These are phyloP conservation scores for Amoebophrya sp. DNA, from an alignment of 169 alveolate genomes.

Conservation along the genomic window DNA sequence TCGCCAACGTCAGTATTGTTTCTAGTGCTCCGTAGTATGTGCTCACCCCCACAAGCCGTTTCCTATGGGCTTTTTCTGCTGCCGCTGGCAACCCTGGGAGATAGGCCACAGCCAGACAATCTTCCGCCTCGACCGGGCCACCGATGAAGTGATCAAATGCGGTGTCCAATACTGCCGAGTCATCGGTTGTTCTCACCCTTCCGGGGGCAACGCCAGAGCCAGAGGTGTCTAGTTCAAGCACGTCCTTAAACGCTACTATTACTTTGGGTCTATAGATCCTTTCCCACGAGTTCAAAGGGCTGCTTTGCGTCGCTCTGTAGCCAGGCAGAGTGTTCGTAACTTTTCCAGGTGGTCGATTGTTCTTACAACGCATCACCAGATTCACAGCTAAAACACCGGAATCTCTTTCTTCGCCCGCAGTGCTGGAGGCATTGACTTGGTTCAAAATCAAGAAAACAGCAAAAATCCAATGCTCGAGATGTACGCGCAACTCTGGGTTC, in stretches of 20 bases:
- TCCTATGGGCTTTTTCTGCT: not conserved
- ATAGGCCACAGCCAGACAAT: not conserved
- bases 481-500: not conserved
- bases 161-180: not conserved
- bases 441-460: not conserved
- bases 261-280: not conserved
- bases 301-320: not conserved
- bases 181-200: too few relatives aligned
- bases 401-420: not conserved
- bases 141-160: not conserved
- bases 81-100: not conserved
- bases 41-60: not conserved
- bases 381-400: not conserved
- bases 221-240: too few relatives aligned
- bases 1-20: not conserved
- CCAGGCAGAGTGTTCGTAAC: not conserved
- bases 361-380: not conserved
- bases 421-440: not conserved
- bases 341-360: not conserved
- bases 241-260: too few relatives aligned
- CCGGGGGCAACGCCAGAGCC: too few relatives aligned
- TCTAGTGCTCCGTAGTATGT: not conserved
- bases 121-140: conserved; percentile 14
- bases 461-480: not conserved
- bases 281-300: not conserved